A percentile compares a stretch with the other conserved stretches of the same genome.
Evolutionary conservation across 371 early-diverging fungal species (phyloP).

Genomic region (Fennellomyces sp.): DNA sequence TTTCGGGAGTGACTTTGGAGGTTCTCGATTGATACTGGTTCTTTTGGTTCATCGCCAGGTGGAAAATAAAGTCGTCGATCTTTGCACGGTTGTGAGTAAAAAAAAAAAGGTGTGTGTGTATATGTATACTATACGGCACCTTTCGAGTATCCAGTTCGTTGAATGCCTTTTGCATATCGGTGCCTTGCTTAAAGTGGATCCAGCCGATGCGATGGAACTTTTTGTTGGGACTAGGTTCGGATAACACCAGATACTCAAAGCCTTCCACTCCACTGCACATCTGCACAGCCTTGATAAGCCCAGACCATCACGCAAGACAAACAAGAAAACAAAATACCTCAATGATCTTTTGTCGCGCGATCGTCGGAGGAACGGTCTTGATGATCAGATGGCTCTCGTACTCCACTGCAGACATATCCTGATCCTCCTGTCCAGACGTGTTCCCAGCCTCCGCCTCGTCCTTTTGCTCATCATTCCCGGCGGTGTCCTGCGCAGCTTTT

Average conservation of each 20-base stretch:
- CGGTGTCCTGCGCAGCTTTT: conserved; percentile 1
- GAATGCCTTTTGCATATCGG: conserved; percentile 76
- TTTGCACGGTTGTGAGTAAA: conserved; percentile 15
- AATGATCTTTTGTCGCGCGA: conserved; percentile 71
- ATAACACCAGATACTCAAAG: conserved; percentile 82
- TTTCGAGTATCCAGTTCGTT: conserved; percentile 63
- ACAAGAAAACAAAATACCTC: conserved; percentile 62
- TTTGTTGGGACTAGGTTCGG: conserved; percentile 85
- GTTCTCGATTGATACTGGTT: conserved; percentile 46
- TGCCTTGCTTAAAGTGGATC: conserved; percentile 86
- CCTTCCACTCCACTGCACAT: conserved; percentile 73
- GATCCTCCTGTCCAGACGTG: conserved; percentile 11
- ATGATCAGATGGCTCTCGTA: conserved; percentile 73
- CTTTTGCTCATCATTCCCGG: conserved; percentile 23
- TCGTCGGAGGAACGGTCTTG: conserved; percentile 80
- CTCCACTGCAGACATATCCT: conserved; percentile 14
- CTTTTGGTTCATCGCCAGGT: conserved; percentile 69
- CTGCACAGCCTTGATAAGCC: too few species aligned
- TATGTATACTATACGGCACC: conserved; percentile 11
- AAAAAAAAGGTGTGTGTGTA: background rate
- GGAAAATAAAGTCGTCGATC: conserved; percentile 79
- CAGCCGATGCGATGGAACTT: conserved; percentile 91
- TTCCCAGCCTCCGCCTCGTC: background rate
- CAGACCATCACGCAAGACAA: too few species aligned
- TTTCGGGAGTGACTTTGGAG: conserved; percentile 65